phyloP scores from a whole-genome alignment of 805 yeast species.

The Millerago galiae region DNA sequence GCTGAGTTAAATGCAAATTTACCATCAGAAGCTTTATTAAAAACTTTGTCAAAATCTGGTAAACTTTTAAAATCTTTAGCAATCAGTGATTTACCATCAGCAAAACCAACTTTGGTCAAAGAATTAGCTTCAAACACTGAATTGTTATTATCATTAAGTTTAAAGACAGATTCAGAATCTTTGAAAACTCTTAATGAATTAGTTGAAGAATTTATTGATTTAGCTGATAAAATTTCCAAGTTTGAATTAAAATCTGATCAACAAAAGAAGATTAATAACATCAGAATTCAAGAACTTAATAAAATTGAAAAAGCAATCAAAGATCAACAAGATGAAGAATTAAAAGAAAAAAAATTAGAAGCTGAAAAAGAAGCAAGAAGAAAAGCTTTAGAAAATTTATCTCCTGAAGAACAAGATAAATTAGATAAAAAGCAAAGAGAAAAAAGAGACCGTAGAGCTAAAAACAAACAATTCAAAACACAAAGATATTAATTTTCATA shows the following conservation, averaged over 20 bases:
- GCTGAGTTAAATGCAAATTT: conserved; percentile 71
- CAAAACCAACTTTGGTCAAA: conserved; percentile 55
- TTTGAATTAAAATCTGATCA: conserved; percentile 64
- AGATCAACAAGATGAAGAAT: conserved; percentile 56
- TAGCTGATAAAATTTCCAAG: conserved; percentile 47
- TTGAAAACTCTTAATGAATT: conserved; percentile 42
- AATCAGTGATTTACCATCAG: conserved; percentile 78
- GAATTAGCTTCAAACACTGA: conserved; percentile 46
- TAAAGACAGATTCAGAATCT: conserved; percentile 46
- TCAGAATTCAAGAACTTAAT: conserved; percentile 67
- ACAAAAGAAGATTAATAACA: conserved; percentile 64
- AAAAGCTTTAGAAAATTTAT: conserved; percentile 40
- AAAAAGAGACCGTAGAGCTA: conserved; percentile 78
- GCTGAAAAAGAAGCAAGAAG: conserved; percentile 61
- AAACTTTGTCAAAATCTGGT: conserved; percentile 36
- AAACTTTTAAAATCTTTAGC: conserved; percentile 59
- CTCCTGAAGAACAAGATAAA: conserved; percentile 76
- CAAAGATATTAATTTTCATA: conserved; percentile 16
- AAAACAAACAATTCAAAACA: conserved; percentile 27
- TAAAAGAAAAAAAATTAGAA: conserved; percentile 66
- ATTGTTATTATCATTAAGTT: conserved; percentile 47
- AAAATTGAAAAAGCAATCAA: conserved; percentile 69
- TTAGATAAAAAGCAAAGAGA: conserved; percentile 72
- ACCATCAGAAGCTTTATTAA: conserved; percentile 41
- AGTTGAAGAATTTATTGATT: conserved; percentile 47